Conservation (phyloP, 2,329 filamentous ascomycete genomes). For the Botrytis fragariae region DNA sequence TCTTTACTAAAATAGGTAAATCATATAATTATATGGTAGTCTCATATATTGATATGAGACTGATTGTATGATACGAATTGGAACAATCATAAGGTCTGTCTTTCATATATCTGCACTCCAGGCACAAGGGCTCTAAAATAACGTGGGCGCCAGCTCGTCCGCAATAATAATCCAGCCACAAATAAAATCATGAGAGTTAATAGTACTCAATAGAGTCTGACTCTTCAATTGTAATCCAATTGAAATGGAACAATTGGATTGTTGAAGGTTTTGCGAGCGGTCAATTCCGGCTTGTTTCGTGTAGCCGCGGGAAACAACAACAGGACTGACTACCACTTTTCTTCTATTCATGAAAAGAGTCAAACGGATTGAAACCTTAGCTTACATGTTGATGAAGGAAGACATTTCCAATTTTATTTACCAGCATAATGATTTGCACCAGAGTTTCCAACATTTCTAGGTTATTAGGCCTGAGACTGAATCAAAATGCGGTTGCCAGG, state of each 20-base stretch:
- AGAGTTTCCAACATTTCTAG: not conserved
- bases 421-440: constrained; percentile 10
- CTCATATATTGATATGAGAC: not conserved
- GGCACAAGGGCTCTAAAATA: not conserved
- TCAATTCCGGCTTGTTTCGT: not conserved
- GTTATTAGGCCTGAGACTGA: not conserved
- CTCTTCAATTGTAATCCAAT: not conserved
- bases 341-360: not conserved
- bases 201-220: not conserved
- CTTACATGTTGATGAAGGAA: too few species aligned
- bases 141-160: not conserved
- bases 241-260: not conserved
- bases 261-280: not conserved
- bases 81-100: not conserved
- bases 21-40: not conserved
- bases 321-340: not conserved
- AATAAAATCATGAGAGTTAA: not conserved
- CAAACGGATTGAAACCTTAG: not conserved
- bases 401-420: not conserved
- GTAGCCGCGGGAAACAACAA: not conserved
- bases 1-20: not conserved
- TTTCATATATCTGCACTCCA: not conserved
- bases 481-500: not conserved
- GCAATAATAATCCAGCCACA: not conserved
- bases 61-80: not conserved